Base-by-base conservation (phyloP, 805 yeast species). In the Yamadazyma endophytica region DNA sequence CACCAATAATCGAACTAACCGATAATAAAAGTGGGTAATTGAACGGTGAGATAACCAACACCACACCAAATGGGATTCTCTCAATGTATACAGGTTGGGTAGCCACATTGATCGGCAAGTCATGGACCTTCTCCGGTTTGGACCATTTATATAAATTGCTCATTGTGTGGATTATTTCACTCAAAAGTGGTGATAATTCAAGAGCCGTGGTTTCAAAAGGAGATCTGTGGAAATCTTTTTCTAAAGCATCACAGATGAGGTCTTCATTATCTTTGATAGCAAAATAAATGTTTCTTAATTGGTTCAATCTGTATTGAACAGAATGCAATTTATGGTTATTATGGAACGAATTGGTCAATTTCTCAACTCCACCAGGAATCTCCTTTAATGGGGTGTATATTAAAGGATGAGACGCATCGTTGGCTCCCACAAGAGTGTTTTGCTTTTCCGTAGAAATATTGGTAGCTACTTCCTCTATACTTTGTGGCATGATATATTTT, bases 11-110 rank as follows among this genome's bases (percentile, higher is more conserved):
- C 0, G 96, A 87, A 19, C 71, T 64, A 8, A 87, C 37, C 0
- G 84, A 47, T 37, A 90, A 61, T 17, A 72, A 37, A 26, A 83
- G 53, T 1, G 97, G 96, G 52, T 78, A 87, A 58, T 86, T 86
- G 72, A 82, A 86, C 0, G 95, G 90, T 3, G 82, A 63, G 29
- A 89, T 77, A 29, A 90, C 66, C 37, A 88, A 68, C 3, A 82
- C 82, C 2, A 73, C 70, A 4, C 97, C 97, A 32, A 60, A 50
- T 1, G 72, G 71, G 24, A 61, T 54, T 37, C 52, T 50, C 39
- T 61, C 60, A 53, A 61, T 32, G 46, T 59, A 54, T 23, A 56
- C 45, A 17, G 54, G 57, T 35, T 47, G 40, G 36, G 58, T 46
- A 15, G 38, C 40, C 50, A 61, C 43, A 31, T 58, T 36, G 35